Evolutionary conservation across 768 basidiomycete species (phyloP), one percentile per base, ranked within the genome.

Genomic region (Vararia minispora): DNA sequence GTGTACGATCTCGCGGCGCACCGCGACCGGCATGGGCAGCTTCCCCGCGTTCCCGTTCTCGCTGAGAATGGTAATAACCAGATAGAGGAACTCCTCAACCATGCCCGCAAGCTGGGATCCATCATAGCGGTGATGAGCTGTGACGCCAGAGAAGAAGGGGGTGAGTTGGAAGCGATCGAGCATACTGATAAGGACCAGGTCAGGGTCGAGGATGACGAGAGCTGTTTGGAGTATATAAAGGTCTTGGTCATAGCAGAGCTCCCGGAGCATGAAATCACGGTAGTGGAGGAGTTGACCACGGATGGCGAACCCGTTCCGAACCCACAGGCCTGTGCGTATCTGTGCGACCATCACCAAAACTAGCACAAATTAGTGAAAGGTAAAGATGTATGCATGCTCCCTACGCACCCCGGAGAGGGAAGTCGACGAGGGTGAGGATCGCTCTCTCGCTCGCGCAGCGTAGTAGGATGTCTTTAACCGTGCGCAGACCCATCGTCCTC

Each of bases 161-260:
- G 75, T 54, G 5, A 97, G 69, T 18, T 79, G 79, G 59, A 92
- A 98, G 3, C 92, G 80, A 51, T 97, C 89, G 35, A 98, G 74
- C 53, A 95, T 77, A 48, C 79, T 76, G 51, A 89, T 76, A 42
- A 97, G 64, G 52, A 95, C 75, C 17, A 73, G 65, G 49, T 84
- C 71, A 3, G 89, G 87, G 28, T 82, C 78, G 34, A 91, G 67
- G 29, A 84, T 66, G 52, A 84, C 70, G 35, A 98, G 72, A 0
- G 82, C 79, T 0, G 80, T 77, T 60, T 98, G 92, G 3, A 98
- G 69, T 43, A 94, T 74, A 65, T 80, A 91, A 13, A 95, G 66
- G 47, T 90, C 95, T 56, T 97, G 91, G 57, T 99, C 95, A 54
- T 94, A 92, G 52, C 94, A 95, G 5, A 90, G 69, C 56, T 99